These are phyloP conservation scores for Leccinum griseonigrum DNA, from an alignment of 1,284 basidiomycete species.

Conservation along the genomic window DNA sequence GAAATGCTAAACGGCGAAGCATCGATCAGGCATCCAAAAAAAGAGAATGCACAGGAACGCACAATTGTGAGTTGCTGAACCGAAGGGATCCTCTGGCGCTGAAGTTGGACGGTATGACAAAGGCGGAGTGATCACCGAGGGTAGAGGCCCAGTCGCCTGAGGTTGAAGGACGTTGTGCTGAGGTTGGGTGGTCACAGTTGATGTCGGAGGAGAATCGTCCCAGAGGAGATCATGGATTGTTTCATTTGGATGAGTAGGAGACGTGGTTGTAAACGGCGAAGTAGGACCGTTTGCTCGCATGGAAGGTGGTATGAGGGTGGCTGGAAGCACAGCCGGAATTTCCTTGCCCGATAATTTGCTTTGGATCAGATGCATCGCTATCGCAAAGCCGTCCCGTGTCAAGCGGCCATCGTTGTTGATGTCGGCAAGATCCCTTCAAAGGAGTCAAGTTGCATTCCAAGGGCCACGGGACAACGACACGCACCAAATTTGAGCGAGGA, in stretches of 20 bases:
- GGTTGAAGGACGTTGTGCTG: slow-evolving; percentile 37
- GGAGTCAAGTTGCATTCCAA: slow-evolving; percentile 12
- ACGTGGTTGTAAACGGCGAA: slow-evolving; percentile 34
- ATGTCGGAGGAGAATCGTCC: slow-evolving; percentile 64
- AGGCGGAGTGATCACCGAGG: slow-evolving; percentile 16
- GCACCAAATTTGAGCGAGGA: slow-evolving; percentile 90
- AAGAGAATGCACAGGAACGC: slow-evolving; percentile 14
- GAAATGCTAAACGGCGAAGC: slow-evolving; percentile 22
- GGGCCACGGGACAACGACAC: slow-evolving; percentile 25
- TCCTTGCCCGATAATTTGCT: slow-evolving; percentile 83
- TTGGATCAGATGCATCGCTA: slow-evolving; percentile 95
- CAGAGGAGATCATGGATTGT: slow-evolving; percentile 46
- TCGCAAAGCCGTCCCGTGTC: slow-evolving; percentile 92
- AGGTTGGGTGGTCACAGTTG: slow-evolving; percentile 39
- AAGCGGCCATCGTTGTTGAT: slow-evolving; percentile 87
- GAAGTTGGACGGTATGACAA: slow-evolving; percentile 23
- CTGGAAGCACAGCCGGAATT: slow-evolving; percentile 72
- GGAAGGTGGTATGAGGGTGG: slow-evolving; percentile 79
- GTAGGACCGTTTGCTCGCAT: slow-evolving; percentile 45
- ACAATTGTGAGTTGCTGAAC: slow-evolving; percentile 28
- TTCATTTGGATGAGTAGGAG: slow-evolving; percentile 39
- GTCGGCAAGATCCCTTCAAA: slow-evolving; percentile 87
- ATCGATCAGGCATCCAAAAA: slow-evolving; percentile 17
- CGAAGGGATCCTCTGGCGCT: slow-evolving; percentile 43
- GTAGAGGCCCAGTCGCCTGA: slow-evolving; percentile 31